These are phyloP conservation scores for Saccharomyces hybrid DNA, from an alignment of 1,139 yeast species.

Conservation along the genomic window DNA sequence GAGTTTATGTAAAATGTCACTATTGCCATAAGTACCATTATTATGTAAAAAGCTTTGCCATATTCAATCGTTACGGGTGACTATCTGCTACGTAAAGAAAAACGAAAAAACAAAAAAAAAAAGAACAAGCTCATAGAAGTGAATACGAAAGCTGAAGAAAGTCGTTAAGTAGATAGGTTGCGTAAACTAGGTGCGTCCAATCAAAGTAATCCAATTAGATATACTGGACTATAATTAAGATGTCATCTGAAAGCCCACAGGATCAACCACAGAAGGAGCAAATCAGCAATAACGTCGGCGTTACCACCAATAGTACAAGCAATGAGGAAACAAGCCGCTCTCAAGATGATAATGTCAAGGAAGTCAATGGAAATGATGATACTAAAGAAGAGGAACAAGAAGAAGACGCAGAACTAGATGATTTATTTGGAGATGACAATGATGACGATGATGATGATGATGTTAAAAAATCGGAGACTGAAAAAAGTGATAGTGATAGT, in stretches of 20 bases:
- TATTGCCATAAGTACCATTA: background rate
- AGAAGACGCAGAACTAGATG: slow-evolving; percentile 27
- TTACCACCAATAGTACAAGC: background rate
- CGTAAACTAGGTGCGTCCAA: background rate
- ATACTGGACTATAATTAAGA: background rate
- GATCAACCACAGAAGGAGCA: background rate
- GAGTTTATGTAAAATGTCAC: background rate
- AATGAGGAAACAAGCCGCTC: slow-evolving; percentile 2
- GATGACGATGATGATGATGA: slow-evolving; percentile 29
- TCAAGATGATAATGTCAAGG: background rate
- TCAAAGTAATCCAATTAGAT: background rate
- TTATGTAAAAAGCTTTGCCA: background rate
- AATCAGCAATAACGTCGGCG: background rate
- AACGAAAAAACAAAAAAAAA: background rate
- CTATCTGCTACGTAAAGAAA: background rate
- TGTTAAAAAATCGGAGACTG: background rate
- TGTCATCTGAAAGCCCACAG: background rate
- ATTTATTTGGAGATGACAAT: slow-evolving; percentile 46
- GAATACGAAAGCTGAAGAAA: background rate
- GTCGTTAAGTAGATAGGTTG: background rate
- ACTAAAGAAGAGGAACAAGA: slow-evolving; percentile 5
- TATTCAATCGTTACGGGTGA: background rate
- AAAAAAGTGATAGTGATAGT: slow-evolving; percentile 5
- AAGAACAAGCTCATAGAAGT: background rate
- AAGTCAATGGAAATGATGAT: background rate